Base-by-base conservation (phyloP, 2,329 filamentous ascomycete genomes). In the Sporothrix pseudoabietina region DNA sequence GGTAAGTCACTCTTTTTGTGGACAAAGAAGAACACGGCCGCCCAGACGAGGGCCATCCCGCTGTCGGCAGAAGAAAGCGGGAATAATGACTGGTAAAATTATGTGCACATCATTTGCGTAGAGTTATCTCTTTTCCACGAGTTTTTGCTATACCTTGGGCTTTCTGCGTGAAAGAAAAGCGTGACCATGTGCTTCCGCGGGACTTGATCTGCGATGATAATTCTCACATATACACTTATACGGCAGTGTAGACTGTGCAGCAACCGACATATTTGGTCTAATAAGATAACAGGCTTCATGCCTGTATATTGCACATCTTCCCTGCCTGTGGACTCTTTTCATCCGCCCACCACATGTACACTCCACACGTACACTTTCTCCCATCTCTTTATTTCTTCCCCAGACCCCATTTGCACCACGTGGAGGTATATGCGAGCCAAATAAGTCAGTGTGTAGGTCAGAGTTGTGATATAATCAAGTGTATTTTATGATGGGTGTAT, bases 381-480 rank as follows among this genome's bases (percentile, higher is more conserved):
- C 47, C 47, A 52, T 69, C 39, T 22, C 19, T 19, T n/a, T 9
- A 22, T 39, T 26, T 72, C 57, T 69, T 61, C 63, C 63, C 71
- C 63, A 61, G 44, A 65, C 47, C 61, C 22, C 35, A 32, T 61
- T 61, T 69, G 35, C n/a, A 26, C 26, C 59, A 65, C 59, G 59
- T 65, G 59, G 35, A 14, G 19, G 12, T 41, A 14, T 5, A 41
- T 35, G 32, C 22, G 59, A 41, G 19, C n/a, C 19, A 14, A 19
- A 49, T 49, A 49, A 16, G 12, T 12, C 44, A 49, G 44, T 49
- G 12, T 16, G 14, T 19, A 19, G 8, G 14, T 4, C 4, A 8
- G 22, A 22, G 35, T 63, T 63, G 22, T 63, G 35, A 47, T 26
- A 10, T 26, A 9, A 30, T 66, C 3, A 39, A 39, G 14, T 61